Base-by-base conservation (phyloP, 2,329 filamentous ascomycete species). In the Pestalotiopsis sp. region DNA sequence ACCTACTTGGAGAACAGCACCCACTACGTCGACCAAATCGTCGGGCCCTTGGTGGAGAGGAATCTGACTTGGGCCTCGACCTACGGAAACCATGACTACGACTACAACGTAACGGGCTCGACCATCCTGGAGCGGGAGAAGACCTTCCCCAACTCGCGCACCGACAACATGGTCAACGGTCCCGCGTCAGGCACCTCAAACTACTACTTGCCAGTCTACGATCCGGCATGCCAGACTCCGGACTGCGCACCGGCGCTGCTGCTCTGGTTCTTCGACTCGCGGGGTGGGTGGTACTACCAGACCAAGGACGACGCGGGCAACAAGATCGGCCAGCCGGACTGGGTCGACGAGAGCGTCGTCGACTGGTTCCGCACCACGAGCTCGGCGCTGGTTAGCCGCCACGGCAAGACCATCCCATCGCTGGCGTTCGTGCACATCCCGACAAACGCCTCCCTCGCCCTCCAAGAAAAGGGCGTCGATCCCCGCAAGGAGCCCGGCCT, bases 231-330 rank as follows among this genome's bases (percentile, higher is more conserved):
- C 69, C 70, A 67, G 7, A 67, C 72, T 3, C 67, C 68, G 13
- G 66, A 67, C 3, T 84, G 82, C 67, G 68, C 71, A 1, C 82
- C 83, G 0, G 78, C 79, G 60, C 70, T 85, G 39, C 73, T 93
- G 0, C 80, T 94, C 1, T 94, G 90, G 89, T 93, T 93, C 78
- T 92, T 94, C 72, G 91, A 93, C 73, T 87, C 83, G 66, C 82
- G 86, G 17, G 89, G 90, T 44, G 89, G 89, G 7, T 80, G 81
- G 64, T 79, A 81, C 62, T 88, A 84, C 71, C 83, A 84, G 68
- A 72, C 78, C 69, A 72, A 71, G 58, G 65, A 80, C 65, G 63
- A 75, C 14, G 30, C 71, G 6, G 73, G 78, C 14, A 71, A 73
- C n/a, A 68, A 71, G 2, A 71, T 80, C 20, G 76, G 75, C 0